phyloP scores from a whole-genome alignment of 2,329 filamentous ascomycete species.

The Ophiostoma ips region DNA sequence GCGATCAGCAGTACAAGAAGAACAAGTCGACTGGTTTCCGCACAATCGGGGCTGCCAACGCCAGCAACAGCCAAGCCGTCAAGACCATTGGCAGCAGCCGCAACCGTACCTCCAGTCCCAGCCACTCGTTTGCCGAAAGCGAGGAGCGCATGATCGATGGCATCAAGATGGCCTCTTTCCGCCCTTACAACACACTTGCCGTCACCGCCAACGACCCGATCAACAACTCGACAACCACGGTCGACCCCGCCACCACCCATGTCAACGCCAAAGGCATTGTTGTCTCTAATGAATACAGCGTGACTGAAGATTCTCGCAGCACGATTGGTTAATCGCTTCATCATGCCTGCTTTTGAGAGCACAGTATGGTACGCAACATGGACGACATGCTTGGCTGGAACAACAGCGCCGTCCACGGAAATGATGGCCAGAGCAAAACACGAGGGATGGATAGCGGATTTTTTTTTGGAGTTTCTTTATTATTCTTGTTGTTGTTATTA shows the following conservation, averaged over 20 bases:
- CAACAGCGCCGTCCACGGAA: background rate
- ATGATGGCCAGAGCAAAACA: background rate
- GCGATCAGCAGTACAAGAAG: constrained; percentile 23
- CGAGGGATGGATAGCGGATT: background rate
- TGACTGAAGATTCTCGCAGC: constrained; percentile 13
- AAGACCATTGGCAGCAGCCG: constrained; percentile 19
- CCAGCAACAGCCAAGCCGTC: constrained; percentile 13
- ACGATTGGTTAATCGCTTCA: background rate
- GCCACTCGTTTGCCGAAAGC: constrained; percentile 19
- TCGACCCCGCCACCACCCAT: background rate
- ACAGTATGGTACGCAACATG: background rate
- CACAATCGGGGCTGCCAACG: constrained; percentile 26
- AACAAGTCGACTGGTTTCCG: constrained; percentile 22
- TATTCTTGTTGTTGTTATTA: no score
- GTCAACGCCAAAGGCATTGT: constrained; percentile 21
- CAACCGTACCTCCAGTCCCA: constrained; percentile 24
- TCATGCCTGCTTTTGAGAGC: no score
- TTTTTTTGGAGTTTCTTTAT: no score
- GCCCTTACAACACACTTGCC: constrained; percentile 2
- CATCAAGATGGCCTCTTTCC: constrained; percentile 26
- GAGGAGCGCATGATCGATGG: constrained; percentile 31
- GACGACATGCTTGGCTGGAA: background rate
- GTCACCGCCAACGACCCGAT: background rate
- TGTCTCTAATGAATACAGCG: constrained; percentile 28
- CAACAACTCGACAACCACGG: background rate